Evolutionary conservation across 2,329 filamentous ascomycete genomes (phyloP).

Genomic region (Cadophora luteo-olivacea): DNA sequence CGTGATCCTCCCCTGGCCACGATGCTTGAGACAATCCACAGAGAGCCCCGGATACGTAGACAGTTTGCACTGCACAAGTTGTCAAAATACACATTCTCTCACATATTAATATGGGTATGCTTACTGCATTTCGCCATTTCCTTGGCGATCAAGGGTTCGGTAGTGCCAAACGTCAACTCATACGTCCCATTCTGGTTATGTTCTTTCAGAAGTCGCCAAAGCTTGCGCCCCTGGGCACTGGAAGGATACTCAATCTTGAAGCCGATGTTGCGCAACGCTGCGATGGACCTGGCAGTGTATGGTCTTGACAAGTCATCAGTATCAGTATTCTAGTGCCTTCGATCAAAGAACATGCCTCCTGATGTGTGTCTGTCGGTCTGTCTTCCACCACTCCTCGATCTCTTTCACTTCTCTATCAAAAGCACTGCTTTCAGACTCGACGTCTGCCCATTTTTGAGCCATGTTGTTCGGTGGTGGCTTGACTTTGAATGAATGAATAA

Average conservation of each 20-base stretch:
- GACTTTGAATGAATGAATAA: no score
- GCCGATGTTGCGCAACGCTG: constrained; percentile 44
- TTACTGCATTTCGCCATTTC: constrained; percentile 49
- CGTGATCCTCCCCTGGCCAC: constrained; percentile 49
- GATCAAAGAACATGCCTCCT: constrained; percentile 33
- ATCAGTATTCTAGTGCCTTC: no score
- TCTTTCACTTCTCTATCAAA: constrained; percentile 45
- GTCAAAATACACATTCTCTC: no score
- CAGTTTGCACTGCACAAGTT: no score
- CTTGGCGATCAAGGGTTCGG: constrained; percentile 46
- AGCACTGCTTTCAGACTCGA: constrained; percentile 42
- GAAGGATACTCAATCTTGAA: constrained; percentile 43
- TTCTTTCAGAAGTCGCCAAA: constrained; percentile 47
- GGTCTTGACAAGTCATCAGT: constrained; percentile 35
- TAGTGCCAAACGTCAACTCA: constrained; percentile 49
- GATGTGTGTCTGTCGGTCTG: constrained; percentile 41
- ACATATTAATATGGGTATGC: no score
- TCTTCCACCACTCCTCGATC: constrained; percentile 47
- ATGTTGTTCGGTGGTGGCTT: no score
- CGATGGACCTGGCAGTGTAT: constrained; percentile 46
- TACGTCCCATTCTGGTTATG: constrained; percentile 46
- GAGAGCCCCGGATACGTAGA: constrained; percentile 51
- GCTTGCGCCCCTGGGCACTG: constrained; percentile 46
- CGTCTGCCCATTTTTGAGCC: constrained; percentile 31
- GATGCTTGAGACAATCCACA: constrained; percentile 49